Conservation (phyloP, 2,329 filamentous ascomycete genomes). For the Neofusicoccum sp. region DNA sequence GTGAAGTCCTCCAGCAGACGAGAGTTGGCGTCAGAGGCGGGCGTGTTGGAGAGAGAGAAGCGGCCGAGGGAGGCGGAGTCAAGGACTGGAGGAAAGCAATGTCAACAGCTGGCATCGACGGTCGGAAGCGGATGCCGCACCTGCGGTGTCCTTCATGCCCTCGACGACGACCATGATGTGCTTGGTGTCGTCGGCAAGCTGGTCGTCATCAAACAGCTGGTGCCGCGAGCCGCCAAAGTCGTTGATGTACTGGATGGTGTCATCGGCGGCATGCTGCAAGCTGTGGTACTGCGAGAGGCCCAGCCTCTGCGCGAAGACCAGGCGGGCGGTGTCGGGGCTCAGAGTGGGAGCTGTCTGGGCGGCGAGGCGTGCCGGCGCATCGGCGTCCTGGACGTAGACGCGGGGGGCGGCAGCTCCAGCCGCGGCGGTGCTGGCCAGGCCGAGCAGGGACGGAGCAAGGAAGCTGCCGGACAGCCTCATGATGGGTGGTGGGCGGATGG, state of each 20-base stretch:
- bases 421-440: slow-evolving; percentile 31
- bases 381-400: slow-evolving; percentile 18
- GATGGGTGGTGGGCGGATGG: slow-evolving; percentile 30
- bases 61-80: slow-evolving; percentile 6
- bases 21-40: slow-evolving; percentile 36
- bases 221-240: slow-evolving; percentile 45
- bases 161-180: slow-evolving; percentile 46
- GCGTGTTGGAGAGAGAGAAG: slow-evolving; percentile 38
- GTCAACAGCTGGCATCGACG: not conserved
- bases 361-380: slow-evolving; percentile 31
- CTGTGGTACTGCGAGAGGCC: slow-evolving; percentile 54
- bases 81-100: not conserved
- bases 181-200: slow-evolving; percentile 28
- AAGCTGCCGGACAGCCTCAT: slow-evolving; percentile 50
- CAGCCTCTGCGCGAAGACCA: slow-evolving; percentile 55
- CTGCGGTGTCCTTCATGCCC: slow-evolving; percentile 38
- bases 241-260: slow-evolving; percentile 51
- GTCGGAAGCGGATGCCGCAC: slow-evolving; percentile 28
- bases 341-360: slow-evolving; percentile 31
- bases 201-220: slow-evolving; percentile 42
- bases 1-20: slow-evolving; percentile 41
- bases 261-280: slow-evolving; percentile 42
- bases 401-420: slow-evolving; percentile 1
- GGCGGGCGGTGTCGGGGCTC: slow-evolving; percentile 48
- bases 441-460: slow-evolving; percentile 45